These are phyloP conservation scores for Lachnum nothofagi DNA, from an alignment of 2,329 filamentous ascomycete species.

Conservation along the genomic window DNA sequence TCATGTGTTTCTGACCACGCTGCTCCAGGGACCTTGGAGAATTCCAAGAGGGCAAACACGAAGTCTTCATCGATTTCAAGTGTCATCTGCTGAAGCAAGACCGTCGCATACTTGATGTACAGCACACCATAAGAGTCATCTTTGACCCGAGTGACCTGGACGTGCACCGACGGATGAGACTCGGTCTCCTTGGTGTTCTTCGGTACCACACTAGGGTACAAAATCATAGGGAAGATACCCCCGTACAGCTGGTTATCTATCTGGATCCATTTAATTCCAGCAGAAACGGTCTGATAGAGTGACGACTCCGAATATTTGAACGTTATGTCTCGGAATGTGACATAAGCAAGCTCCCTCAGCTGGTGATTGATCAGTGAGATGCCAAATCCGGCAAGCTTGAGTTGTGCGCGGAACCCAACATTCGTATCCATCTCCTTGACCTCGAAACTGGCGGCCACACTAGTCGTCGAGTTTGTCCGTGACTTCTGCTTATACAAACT, in stretches of 20 bases:
- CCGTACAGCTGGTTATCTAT: conserved; percentile 98
- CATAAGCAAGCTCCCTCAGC: conserved; percentile 83
- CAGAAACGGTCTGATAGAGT: conserved; percentile 83
- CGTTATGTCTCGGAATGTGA: conserved; percentile 87
- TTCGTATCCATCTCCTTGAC: conserved; percentile 87
- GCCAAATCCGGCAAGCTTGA: conserved; percentile 84
- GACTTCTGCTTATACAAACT: conserved; percentile 73
- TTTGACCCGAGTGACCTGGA: conserved; percentile 88
- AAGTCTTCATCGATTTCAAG: conserved; percentile 97
- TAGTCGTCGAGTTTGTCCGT: conserved; percentile 46
- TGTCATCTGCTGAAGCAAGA: conserved; percentile 95
- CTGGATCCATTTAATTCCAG: conserved; percentile 97
- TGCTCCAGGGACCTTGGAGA: conserved; percentile 85
- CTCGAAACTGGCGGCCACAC: conserved; percentile 70
- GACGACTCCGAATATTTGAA: conserved; percentile 90
- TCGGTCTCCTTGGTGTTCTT: conserved; percentile 94
- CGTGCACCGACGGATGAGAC: conserved; percentile 88
- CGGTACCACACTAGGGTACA: conserved; percentile 95
- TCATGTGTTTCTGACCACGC: conserved; percentile 75
- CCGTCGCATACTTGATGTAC: conserved; percentile 96
- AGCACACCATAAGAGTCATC: conserved; percentile 96
- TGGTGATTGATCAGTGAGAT: conserved; percentile 91
- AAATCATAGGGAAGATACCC: conserved; percentile 92
- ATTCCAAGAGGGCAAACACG: conserved; percentile 91
- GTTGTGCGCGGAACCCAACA: conserved; percentile 81